Conservation (phyloP, 2,329 filamentous ascomycete species). For the Madurella mycetomatis region DNA sequence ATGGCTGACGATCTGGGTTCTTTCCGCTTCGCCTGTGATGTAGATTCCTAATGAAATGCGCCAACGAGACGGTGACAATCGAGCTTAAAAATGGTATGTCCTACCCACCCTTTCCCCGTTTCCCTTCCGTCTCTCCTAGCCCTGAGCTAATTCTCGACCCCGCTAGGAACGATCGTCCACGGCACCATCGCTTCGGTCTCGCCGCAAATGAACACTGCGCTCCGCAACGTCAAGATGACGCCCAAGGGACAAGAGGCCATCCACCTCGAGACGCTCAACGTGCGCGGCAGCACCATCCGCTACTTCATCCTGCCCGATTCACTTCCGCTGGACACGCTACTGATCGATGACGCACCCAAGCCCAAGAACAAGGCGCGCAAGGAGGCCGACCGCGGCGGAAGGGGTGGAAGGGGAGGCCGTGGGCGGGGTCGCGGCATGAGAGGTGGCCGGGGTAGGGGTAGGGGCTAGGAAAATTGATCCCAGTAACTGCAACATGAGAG, state of each 20-base stretch:
- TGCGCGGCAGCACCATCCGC: conserved; percentile 91
- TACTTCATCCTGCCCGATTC: conserved; percentile 81
- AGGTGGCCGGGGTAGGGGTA: conserved; percentile 37
- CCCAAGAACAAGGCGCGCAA: conserved; percentile 99
- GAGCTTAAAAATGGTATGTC: conserved; percentile 91
- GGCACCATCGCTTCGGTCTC: conserved; percentile 96
- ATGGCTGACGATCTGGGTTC: conserved; percentile 28
- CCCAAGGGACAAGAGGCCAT: conserved; percentile 81
- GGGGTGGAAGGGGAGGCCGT: conserved; percentile 48
- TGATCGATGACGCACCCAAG: conserved; percentile 95
- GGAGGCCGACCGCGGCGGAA: conserved; percentile 63
- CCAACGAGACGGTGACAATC: conserved; percentile 97
- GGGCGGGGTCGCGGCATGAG: conserved; percentile 53
- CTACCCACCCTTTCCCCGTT: conserved; percentile 5
- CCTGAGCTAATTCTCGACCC: background rate
- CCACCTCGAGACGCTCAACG: conserved; percentile 89
- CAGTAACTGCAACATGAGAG: background rate
- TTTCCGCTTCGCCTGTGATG: conserved; percentile 18
- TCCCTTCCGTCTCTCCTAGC: background rate
- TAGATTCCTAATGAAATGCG: conserved; percentile 99
- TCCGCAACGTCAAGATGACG: conserved; percentile 97
- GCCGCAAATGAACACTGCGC: conserved; percentile 96
- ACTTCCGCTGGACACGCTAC: conserved; percentile 86
- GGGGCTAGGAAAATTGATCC: conserved; percentile 9
- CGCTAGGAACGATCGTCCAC: conserved; percentile 78